Evolutionary conservation across 805 yeast genomes (phyloP).

Genomic region (Kodamaea jinghongensis): DNA sequence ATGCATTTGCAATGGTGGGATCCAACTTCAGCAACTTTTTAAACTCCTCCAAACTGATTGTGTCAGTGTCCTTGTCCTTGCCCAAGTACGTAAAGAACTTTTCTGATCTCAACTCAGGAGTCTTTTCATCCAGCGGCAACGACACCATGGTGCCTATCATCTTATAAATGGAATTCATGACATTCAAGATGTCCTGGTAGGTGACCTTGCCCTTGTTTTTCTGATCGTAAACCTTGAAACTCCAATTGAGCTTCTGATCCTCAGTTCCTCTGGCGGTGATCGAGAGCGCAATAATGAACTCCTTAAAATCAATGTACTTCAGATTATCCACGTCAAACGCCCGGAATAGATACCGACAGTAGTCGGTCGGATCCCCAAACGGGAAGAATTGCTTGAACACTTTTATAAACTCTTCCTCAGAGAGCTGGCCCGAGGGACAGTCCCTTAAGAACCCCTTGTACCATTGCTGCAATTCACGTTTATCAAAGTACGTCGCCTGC

Average conservation of each 20-base stretch:
- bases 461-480: conserved; percentile 97
- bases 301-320: conserved; percentile 86
- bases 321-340: conserved; percentile 82
- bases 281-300: conserved; percentile 84
- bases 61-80: conserved; percentile 61
- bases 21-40: conserved; percentile 76
- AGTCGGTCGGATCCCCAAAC: conserved; percentile 93
- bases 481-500: conserved; percentile 85
- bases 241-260: conserved; percentile 86
- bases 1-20: conserved; percentile 70
- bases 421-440: conserved; percentile 86
- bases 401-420: conserved; percentile 83
- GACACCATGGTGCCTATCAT: conserved; percentile 96
- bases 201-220: conserved; percentile 74
- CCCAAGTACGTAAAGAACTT: conserved; percentile 77
- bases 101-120: conserved; percentile 84
- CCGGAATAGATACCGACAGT: conserved; percentile 81
- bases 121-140: conserved; percentile 81
- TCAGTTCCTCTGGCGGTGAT: conserved; percentile 81
- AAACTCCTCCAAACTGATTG: conserved; percentile 79
- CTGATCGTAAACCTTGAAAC: conserved; percentile 82
- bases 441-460: conserved; percentile 93
- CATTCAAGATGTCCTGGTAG: conserved; percentile 74
- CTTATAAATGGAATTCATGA: conserved; percentile 81
- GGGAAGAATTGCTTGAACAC: conserved; percentile 97